Base-by-base conservation (phyloP, 2,329 filamentous ascomycete species). In the Atkinsonella texensis region DNA sequence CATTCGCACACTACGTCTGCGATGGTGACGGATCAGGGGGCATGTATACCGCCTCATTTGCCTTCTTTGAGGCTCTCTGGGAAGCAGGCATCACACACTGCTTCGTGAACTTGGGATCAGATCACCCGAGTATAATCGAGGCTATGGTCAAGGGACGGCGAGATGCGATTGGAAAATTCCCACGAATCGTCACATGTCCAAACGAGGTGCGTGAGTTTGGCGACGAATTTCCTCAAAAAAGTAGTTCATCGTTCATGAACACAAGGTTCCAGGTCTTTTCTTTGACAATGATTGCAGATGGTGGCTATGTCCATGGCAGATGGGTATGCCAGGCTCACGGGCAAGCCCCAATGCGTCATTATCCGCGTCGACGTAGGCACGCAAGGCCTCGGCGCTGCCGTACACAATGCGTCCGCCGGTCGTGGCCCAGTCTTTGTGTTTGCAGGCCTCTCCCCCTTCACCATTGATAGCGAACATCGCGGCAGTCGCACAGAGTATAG, bases 301-400 rank as follows among this genome's bases (percentile, higher is more conserved):
- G 86, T 90, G 7, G 87, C 87, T 28, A 77, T 91, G 60, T 90
- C 85, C 53, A 87, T 89, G 83, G 87, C 87, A 13, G 87, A 91
- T 64, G 87, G 87, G 49, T 89, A 85, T 60, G 84, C 85, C 39
- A 75, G 83, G 42, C 65, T 85, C 32, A 85, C 80, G 7, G 78
- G 79, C 48, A 77, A 84, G 58, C 82, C 84, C 0, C 85, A 88
- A 68, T 82, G 78, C 55, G 84, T 89, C 12, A 81, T 89, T 55
- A 77, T 88, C 1, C 85, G 88, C 62, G 85, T 88, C 57, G 48
- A 91, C 58, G 86, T 90, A 17, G 87, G 87, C 28, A 91, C 87
- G 0, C 87, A 90, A 65, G 86, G 83, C 8, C 75, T 91, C 1
- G 86, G 80, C 28, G 84, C 84, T 2, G 87, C 86, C 0, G 81